Conservation (phyloP, 2,329 filamentous ascomycete species). For the Fusarium pseudocircinatum region DNA sequence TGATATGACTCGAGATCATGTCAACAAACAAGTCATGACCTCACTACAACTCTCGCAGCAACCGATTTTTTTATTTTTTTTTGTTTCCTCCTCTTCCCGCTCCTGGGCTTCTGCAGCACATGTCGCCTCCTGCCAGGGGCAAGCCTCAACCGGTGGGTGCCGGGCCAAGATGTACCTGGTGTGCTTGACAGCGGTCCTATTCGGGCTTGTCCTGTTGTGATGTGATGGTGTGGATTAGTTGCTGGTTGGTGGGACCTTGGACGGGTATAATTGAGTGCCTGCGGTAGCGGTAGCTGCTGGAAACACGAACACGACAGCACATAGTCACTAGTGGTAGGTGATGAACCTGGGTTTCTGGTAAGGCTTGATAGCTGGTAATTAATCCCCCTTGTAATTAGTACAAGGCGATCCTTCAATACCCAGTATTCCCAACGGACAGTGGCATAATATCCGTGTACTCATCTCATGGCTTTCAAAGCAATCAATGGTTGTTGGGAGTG, state of each 20-base stretch:
- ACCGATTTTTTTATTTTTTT: conserved; percentile 14
- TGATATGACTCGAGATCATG: conserved; percentile 20
- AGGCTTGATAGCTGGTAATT: neutral
- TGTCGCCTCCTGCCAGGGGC: conserved; percentile 29
- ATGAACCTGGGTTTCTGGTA: neutral
- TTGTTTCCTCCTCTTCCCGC: conserved; percentile 12
- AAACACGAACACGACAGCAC: conserved; percentile 36
- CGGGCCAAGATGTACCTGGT: conserved; percentile 22
- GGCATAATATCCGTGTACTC: neutral
- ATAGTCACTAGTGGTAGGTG: neutral
- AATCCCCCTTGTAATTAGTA: neutral
- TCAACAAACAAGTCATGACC: conserved; percentile 6
- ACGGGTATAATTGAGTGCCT: conserved; percentile 29
- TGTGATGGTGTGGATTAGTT: conserved; percentile 22
- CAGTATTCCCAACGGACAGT: neutral
- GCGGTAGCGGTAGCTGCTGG: conserved; percentile 18
- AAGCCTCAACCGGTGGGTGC: conserved; percentile 29
- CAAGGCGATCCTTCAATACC: neutral
- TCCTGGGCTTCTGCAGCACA: conserved; percentile 9
- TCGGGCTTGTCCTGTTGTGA: conserved; percentile 31
- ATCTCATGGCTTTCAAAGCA: neutral
- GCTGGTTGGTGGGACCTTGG: conserved; percentile 35
- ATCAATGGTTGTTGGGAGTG: neutral
- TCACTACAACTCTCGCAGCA: neutral
- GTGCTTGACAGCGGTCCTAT: conserved; percentile 22